phyloP scores from a whole-genome alignment of 768 basidiomycete genomes.

The Sarcomyxa edulis region DNA sequence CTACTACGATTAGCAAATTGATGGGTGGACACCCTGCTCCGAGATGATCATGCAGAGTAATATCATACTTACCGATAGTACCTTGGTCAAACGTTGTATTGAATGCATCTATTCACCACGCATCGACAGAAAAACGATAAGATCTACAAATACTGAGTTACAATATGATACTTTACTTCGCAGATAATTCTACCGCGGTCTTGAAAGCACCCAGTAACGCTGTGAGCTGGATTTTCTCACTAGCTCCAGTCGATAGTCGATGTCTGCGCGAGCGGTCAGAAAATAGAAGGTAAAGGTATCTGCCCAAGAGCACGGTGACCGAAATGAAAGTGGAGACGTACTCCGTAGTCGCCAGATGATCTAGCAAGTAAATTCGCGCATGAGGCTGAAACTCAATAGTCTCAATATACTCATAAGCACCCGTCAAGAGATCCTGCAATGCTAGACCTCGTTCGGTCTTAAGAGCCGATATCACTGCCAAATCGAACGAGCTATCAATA shows the following conservation, averaged over 20 bases:
- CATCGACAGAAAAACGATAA: too few relatives aligned
- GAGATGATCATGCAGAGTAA: too few relatives aligned
- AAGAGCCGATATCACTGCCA: conserved; percentile 74
- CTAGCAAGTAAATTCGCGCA: conserved; percentile 86
- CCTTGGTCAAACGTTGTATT: too few relatives aligned
- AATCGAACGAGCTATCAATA: neutral
- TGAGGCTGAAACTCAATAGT: conserved; percentile 82
- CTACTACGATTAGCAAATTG: conserved; percentile 76
- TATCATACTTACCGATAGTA: too few relatives aligned
- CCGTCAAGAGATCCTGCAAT: conserved; percentile 88
- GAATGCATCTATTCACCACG: too few relatives aligned
- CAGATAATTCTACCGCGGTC: conserved; percentile 76
- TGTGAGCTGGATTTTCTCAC: conserved; percentile 90
- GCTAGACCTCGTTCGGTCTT: conserved; percentile 93
- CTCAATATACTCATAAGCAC: conserved; percentile 87
- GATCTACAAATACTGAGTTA: too few relatives aligned
- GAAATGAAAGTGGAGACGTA: conserved; percentile 33
- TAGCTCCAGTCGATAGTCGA: conserved; percentile 87
- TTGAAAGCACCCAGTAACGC: conserved; percentile 92
- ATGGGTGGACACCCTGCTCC: conserved; percentile 59
- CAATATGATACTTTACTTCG: too few relatives aligned
- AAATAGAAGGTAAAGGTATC: neutral
- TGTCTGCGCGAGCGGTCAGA: too few relatives aligned
- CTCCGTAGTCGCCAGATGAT: conserved; percentile 95
- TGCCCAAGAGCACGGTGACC: neutral